Evolutionary conservation across 2,329 filamentous ascomycete genomes (phyloP), one percentile per base, ranked within the genome.

Genomic region (Didymella lethalis): DNA sequence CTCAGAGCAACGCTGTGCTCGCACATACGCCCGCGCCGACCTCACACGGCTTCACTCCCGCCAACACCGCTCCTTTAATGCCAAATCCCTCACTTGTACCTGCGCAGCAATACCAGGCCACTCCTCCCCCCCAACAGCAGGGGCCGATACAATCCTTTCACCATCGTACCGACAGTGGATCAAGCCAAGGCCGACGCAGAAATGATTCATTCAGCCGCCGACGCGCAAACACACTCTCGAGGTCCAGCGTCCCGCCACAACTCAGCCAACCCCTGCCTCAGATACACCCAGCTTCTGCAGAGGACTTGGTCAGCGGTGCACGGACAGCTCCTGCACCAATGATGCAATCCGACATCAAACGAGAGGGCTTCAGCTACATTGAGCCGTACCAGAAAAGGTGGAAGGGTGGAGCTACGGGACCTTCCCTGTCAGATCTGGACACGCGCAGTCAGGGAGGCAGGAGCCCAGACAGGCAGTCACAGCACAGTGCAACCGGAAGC

Each of bases 21-120:
- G 68, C 67, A 12, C 64, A 66, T 6, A 61, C 60, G 26, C 72
- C 71, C 14, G 65, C 67, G 11, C 63, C 66, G 7, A 64, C 64
- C 32, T 61, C 69, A 41, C 75, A 74, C 48, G 70, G 67, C 74
- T 75, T 76, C 57, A 76, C 74, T 60, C 66, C 79, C 60, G 68
- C 79, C 57, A 73, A 80, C 59, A 73, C 78, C 59, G 68, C 74
- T 63, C 68, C 79, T 67, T 36, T 74, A 16, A 64, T 76, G 61
- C 69, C 67, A 36, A 71, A 67, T 46, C 69, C 69, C 45, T 59
- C 65, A 7, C 61, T 57, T 29, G 68, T 60, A 53, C 61, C 64
- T 46, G 57, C 64, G 45, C 71, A 70, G 44, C 68, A 72, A 46
- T 71, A 72, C 41, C 72, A 70, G 44, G 63, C 62, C 28, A 69